These are phyloP conservation scores for Podila epigama DNA, from an alignment of 192 early-diverging fungal genomes.

Conservation along the genomic window DNA sequence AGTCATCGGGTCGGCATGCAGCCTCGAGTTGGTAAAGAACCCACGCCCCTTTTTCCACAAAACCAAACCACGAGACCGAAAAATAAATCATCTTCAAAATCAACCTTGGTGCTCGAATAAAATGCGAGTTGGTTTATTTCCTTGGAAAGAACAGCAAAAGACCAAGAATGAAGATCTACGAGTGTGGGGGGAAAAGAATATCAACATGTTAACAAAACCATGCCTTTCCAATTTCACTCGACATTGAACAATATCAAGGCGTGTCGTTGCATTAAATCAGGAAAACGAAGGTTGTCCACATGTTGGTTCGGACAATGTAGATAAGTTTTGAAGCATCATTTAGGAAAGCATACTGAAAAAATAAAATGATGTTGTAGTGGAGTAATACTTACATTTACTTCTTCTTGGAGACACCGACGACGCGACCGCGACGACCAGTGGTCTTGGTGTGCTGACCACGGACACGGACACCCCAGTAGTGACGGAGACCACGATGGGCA, in stretches of 20 bases:
- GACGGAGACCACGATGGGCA: conserved; percentile 98
- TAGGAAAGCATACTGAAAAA: too few species aligned
- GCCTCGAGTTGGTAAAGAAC: neutral
- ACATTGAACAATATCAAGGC: too few species aligned
- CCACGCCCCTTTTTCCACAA: neutral
- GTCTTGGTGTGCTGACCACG: conserved; percentile 99
- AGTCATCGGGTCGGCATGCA: too few species aligned
- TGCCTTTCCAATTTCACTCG: too few species aligned
- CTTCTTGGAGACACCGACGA: conserved; percentile 99
- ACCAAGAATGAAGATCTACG: neutral
- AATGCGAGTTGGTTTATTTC: conserved; percentile 1
- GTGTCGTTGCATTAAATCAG: neutral
- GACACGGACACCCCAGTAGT: conserved; percentile 98
- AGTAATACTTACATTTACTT: conserved; percentile 69
- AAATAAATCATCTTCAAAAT: too few species aligned
- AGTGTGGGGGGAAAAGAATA: neutral
- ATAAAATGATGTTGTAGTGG: too few species aligned
- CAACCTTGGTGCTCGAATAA: neutral
- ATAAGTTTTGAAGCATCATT: conserved; percentile 61
- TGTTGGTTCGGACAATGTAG: conserved; percentile 64
- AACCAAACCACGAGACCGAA: too few species aligned
- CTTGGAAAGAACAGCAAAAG: neutral
- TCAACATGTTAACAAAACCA: neutral
- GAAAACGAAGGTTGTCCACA: conserved; percentile 41
- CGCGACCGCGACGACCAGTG: conserved; percentile 85